Conservation (phyloP, 495 filamentous ascomycete genomes). For the Penicillium paradoxum region DNA sequence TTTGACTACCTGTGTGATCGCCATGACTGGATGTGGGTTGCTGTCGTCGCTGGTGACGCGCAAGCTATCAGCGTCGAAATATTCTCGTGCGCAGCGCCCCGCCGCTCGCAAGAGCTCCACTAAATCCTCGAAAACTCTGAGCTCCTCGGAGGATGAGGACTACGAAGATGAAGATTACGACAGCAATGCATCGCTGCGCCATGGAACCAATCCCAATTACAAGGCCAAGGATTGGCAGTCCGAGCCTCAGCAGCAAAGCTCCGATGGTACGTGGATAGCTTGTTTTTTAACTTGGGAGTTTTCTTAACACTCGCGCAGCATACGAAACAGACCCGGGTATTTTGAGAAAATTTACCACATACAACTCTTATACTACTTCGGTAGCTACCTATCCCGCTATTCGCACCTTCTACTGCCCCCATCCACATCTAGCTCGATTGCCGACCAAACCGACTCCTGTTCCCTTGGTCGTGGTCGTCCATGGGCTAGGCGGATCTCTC, state of each 20-base stretch:
- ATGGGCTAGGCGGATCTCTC: conserved; percentile 84
- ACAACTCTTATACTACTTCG: conserved; percentile 65
- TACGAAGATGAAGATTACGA: conserved; percentile 44
- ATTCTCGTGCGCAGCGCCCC: conserved; percentile 19
- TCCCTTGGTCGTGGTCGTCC: conserved; percentile 85
- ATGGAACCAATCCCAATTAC: conserved; percentile 21
- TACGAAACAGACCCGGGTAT: conserved; percentile 64
- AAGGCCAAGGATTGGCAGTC: conserved; percentile 16
- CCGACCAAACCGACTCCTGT: conserved; percentile 65
- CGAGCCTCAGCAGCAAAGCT: conserved; percentile 24
- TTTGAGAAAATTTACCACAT: conserved; percentile 68
- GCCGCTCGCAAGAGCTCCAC: conserved; percentile 21
- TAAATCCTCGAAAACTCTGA: conserved; percentile 32
- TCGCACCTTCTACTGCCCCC: conserved; percentile 76
- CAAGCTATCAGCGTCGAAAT: conserved; percentile 12
- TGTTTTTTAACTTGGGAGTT: neutral
- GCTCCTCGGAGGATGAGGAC: conserved; percentile 40
- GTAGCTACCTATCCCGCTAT: conserved; percentile 68
- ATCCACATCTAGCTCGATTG: conserved; percentile 74
- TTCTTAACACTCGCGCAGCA: conserved; percentile 18
- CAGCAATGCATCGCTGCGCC: conserved; percentile 36
- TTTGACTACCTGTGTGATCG: conserved; percentile 31
- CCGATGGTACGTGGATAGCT: conserved; percentile 27
- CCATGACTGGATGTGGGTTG: conserved; percentile 42
- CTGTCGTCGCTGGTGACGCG: conserved; percentile 34